These are phyloP conservation scores for Suillus tomentosus DNA, from an alignment of 768 basidiomycete species.

Conservation along the genomic window DNA sequence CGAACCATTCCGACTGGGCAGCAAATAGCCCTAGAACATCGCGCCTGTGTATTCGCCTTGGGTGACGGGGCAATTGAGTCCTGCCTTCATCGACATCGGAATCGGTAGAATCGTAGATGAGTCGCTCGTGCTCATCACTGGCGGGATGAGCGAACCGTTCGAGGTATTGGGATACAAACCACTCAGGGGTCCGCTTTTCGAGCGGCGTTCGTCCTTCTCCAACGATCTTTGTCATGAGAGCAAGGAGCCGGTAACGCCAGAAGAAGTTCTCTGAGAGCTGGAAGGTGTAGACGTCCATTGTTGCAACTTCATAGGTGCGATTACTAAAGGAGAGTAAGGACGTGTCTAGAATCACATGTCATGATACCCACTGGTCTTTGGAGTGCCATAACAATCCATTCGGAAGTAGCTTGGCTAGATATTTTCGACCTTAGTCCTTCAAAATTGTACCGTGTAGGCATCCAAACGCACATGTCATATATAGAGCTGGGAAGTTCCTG, in stretches of 20 bases:
- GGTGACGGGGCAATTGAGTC: slow-evolving; percentile 39
- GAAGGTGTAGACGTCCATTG: slow-evolving; percentile 48
- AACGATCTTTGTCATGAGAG: slow-evolving; percentile 48
- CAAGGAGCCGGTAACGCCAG: slow-evolving; percentile 50
- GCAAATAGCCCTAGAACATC: slow-evolving; percentile 56
- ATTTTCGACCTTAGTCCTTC: not conserved
- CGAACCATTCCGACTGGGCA: slow-evolving; percentile 59
- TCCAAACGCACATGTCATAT: slow-evolving; percentile 38
- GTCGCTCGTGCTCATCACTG: slow-evolving; percentile 33
- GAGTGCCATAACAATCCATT: slow-evolving; percentile 35
- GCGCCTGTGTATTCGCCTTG: slow-evolving; percentile 50
- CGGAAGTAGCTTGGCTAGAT: slow-evolving; percentile 29
- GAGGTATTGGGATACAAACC: slow-evolving; percentile 49
- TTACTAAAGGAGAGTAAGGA: slow-evolving; percentile 30
- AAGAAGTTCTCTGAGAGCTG: slow-evolving; percentile 50
- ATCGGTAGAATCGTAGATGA: slow-evolving; percentile 36
- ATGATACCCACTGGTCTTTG: slow-evolving; percentile 29
- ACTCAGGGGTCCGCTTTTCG: slow-evolving; percentile 47
- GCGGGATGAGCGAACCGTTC: slow-evolving; percentile 25
- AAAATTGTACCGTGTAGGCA: no score
- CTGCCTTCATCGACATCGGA: slow-evolving; percentile 30
- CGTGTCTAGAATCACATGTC: not conserved
- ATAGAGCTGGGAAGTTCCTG: slow-evolving; percentile 42
- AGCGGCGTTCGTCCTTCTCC: slow-evolving; percentile 33
- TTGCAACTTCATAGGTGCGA: slow-evolving; percentile 46